Percentiles rank a stretch among this genome's conserved stretches.
Conservation (phyloP, 768 basidiomycete species). For the Suillus weaverae region DNA sequence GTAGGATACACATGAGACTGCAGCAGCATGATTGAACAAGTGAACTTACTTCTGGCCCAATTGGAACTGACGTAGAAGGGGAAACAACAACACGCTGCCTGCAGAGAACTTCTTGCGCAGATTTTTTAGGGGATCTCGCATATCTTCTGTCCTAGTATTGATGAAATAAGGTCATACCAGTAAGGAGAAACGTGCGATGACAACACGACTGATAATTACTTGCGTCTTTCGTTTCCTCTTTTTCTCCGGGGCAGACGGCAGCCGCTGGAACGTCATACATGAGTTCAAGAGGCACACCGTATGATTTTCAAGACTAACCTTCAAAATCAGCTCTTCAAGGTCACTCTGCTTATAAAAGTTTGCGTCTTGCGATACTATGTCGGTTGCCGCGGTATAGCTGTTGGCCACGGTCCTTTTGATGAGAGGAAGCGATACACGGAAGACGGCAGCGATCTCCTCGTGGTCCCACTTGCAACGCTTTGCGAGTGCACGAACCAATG, state of each 20-base stretch:
- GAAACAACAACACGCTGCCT: not conserved
- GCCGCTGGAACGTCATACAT: not conserved
- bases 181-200: not conserved
- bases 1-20: not conserved
- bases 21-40: not conserved
- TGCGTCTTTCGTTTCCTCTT: not conserved
- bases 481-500: not conserved
- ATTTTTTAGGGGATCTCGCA: not conserved
- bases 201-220: not conserved
- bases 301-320: not conserved
- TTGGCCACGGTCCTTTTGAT: not conserved
- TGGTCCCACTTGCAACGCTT: not conserved
- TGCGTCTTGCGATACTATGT: not conserved
- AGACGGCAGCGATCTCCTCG: not conserved
- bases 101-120: not conserved
- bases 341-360: not conserved
- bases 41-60: not conserved
- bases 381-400: not conserved
- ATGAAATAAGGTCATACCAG: not conserved
- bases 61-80: not conserved
- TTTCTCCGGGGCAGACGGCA: not conserved
- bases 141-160: not conserved
- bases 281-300: not conserved
- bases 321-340: not conserved
- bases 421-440: not conserved